Evolutionary conservation across 352 stramenopile genomes (phyloP).

Genomic region (Blastocystis sp.): DNA sequence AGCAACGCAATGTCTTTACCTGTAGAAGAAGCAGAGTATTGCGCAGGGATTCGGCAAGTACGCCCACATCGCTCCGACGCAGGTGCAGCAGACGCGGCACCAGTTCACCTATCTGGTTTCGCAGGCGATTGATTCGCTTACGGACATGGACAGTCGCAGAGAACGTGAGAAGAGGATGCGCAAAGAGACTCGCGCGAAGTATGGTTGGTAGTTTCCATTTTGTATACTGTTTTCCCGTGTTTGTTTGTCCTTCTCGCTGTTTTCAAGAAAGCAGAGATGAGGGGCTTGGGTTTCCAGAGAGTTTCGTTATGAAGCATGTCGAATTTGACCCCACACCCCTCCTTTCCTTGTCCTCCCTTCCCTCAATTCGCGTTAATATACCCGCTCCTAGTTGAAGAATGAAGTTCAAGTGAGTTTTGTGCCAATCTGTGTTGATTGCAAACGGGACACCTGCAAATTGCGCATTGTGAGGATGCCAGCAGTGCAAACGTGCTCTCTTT

Average conservation of each 20-base stretch:
- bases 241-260: background rate
- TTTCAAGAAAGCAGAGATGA: too few species aligned
- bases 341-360: background rate
- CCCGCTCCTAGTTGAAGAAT: conserved; percentile 50
- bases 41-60: conserved; percentile 63
- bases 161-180: conserved; percentile 10
- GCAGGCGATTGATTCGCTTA: conserved; percentile 45
- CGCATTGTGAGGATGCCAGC: too few species aligned
- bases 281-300: background rate
- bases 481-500: too few species aligned
- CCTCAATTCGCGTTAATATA: conserved; percentile 53
- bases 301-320: too few species aligned
- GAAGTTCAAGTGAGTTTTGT: conserved; percentile 61
- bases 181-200: conserved; percentile 49
- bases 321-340: background rate
- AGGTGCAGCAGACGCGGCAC: conserved; percentile 62
- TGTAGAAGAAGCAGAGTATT: conserved; percentile 30
- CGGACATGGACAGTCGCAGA: conserved; percentile 50
- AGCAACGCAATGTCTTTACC: background rate
- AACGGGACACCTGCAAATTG: too few species aligned
- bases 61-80: conserved; percentile 53
- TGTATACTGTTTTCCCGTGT: conserved; percentile 16
- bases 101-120: conserved; percentile 43
- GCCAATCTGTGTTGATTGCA: too few species aligned
- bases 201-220: conserved; percentile 60